Percentiles rank a stretch among this genome's conserved stretches.
Evolutionary conservation across 2,329 filamentous ascomycete species (phyloP).

Genomic region (Bipolaris gigantea): DNA sequence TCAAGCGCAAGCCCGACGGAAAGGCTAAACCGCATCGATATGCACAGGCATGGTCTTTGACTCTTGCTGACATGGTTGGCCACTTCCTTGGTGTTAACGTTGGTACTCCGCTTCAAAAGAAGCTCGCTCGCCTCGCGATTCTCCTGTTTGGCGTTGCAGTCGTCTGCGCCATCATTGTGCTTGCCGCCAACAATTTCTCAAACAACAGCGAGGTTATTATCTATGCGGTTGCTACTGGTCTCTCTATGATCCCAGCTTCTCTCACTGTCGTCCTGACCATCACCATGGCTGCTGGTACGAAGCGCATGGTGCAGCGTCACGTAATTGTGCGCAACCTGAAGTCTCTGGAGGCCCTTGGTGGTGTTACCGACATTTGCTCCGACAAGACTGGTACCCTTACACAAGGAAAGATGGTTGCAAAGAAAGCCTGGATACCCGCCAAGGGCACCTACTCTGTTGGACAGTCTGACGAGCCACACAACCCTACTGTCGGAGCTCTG

Average conservation of each 20-base stretch:
- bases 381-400: conserved; percentile 54
- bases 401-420: conserved; percentile 42
- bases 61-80: conserved; percentile 46
- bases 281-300: conserved; percentile 46
- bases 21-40: conserved; percentile 42
- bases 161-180: conserved; percentile 45
- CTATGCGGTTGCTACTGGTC: conserved; percentile 45
- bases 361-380: conserved; percentile 52
- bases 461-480: conserved; percentile 32
- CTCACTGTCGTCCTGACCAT: conserved; percentile 46
- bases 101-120: conserved; percentile 45
- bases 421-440: conserved; percentile 41
- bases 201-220: conserved; percentile 43
- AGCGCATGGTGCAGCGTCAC: conserved; percentile 40
- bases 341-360: conserved; percentile 42
- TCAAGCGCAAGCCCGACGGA: conserved; percentile 47
- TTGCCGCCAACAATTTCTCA: conserved; percentile 44
- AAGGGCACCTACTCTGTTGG: conserved; percentile 40
- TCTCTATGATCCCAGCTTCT: conserved; percentile 45
- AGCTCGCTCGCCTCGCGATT: conserved; percentile 41
- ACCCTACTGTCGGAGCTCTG: conserved; percentile 38
- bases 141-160: conserved; percentile 44
- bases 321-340: conserved; percentile 44
- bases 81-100: conserved; percentile 47
- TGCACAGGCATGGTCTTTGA: conserved; percentile 57